Base-by-base conservation (phyloP, 2,329 filamentous ascomycete genomes). In the Colletotrichum graminicola region DNA sequence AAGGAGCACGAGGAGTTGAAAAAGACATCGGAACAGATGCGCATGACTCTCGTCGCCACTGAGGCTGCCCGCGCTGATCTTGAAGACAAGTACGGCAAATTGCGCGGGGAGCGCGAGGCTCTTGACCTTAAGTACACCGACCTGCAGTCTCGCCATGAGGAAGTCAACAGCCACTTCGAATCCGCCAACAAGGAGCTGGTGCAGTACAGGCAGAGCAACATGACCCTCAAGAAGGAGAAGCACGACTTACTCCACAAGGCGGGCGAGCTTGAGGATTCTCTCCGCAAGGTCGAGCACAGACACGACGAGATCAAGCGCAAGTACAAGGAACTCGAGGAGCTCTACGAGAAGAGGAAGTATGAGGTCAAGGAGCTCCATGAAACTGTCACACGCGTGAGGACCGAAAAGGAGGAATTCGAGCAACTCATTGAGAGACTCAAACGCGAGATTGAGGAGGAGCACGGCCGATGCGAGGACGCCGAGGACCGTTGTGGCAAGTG, bases 351-450 rank as follows among this genome's bases (percentile, higher is more conserved):
- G 67, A 51, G 55, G 51, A 57, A 62, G 49, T 57, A 45, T n/a
- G 64, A 67, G 36, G 16, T 71, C 56, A 71, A 62, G 64, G 56
- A 67, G 63, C 36, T 67, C 16, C 56, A 71, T 23, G 63, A 71
- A 34, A 56, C 36, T 10, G 32, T 71, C 49, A 45, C 51, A 2
- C 66, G 56, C 55, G 64, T 52, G n/a, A 36, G 47, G 7, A 45
- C 49, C 26, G 67, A 71, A 41, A 71, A 71, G 43, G 56, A 57
- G 18, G 67, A 71, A 39, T 63, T 71, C 23, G 56, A 67, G 21
- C 55, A 67, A 12, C 21, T 57, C 32, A 62, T 71, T 21, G 49
- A 57, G 32, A 55, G 23, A 5, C 64, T 71, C 49, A 62, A 61
- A 51, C 63, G 56, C 32, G 64, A 67, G 18, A 34, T 71, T 18